Conservation (phyloP, 768 basidiomycete species). For the Sistotremastrum niveocremeum region DNA sequence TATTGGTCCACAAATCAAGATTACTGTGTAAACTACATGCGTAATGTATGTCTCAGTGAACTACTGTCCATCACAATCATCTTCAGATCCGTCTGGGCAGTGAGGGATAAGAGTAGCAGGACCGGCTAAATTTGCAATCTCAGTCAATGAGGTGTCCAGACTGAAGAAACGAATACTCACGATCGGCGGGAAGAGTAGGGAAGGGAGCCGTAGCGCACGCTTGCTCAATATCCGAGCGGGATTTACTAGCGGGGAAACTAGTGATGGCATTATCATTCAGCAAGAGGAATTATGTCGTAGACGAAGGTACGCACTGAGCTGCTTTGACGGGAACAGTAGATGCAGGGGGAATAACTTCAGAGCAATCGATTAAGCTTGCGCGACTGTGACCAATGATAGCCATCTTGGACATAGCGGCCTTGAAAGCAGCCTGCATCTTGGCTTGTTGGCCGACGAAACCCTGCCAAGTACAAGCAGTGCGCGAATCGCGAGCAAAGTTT, state of each 20-base stretch:
- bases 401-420: slow-evolving; percentile 17
- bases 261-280: neutral
- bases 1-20: too few relatives aligned
- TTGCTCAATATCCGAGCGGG: neutral
- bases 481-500: neutral
- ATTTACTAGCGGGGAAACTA: slow-evolving; percentile 1
- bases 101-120: too few relatives aligned
- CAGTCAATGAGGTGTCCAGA: neutral
- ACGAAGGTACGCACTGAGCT: slow-evolving; percentile 17
- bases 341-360: slow-evolving; percentile 13
- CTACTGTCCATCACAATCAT: too few relatives aligned
- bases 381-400: slow-evolving; percentile 16
- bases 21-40: too few relatives aligned
- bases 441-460: slow-evolving; percentile 12
- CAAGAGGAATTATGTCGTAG: neutral
- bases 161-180: neutral
- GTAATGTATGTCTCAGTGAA: too few relatives aligned
- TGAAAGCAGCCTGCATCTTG: slow-evolving; percentile 14
- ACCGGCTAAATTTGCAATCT: too few relatives aligned
- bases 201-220: slow-evolving; percentile 1
- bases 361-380: slow-evolving; percentile 10
- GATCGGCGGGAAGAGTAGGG: neutral
- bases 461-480: slow-evolving; percentile 4
- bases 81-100: too few relatives aligned
- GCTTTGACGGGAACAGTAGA: slow-evolving; percentile 32